Conservation (phyloP, 2,329 filamentous ascomycete species). For the Epichloe uncinata region DNA sequence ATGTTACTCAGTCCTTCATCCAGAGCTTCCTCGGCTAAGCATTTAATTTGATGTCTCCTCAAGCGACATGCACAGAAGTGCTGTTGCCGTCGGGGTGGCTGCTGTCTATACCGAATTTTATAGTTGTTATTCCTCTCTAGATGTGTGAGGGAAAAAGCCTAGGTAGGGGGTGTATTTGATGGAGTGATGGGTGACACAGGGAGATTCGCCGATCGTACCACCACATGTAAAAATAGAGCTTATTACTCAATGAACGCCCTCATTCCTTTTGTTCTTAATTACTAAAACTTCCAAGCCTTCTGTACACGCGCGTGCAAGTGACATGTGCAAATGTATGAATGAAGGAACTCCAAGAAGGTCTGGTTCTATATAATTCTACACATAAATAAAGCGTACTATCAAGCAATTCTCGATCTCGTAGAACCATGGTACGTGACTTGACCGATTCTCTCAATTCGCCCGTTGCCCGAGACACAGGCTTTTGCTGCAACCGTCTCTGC, state of each 20-base stretch:
- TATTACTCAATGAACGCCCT: constrained; percentile 47
- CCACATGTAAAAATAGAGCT: constrained; percentile 51
- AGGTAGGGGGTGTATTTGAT: constrained; percentile 29
- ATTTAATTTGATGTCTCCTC: constrained; percentile 15
- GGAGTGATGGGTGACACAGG: constrained; percentile 32
- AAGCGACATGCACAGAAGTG: constrained; percentile 19
- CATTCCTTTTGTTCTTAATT: constrained; percentile 42
- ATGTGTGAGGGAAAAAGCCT: constrained; percentile 29
- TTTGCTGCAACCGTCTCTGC: too few relatives aligned
- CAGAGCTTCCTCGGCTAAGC: constrained; percentile 70
- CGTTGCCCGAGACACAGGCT: too few relatives aligned
- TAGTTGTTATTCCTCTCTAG: constrained; percentile 27
- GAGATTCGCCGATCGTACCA: constrained; percentile 34
- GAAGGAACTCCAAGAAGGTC: not conserved
- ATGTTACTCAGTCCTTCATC: constrained; percentile 68
- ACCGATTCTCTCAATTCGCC: too few relatives aligned
- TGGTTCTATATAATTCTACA: too few relatives aligned
- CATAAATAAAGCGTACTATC: too few relatives aligned
- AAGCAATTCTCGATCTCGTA: too few relatives aligned
- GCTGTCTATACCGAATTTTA: constrained; percentile 36
- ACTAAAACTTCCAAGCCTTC: not conserved
- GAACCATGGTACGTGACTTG: too few relatives aligned
- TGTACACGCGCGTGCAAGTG: not conserved
- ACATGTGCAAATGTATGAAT: not conserved
- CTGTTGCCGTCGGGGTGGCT: constrained; percentile 22